A percentile compares a stretch with the other conserved stretches of the same genome.
phyloP scores from a whole-genome alignment of 225 moss, liverwort and hornwort genomes.

The Antitrichia curtipendula region DNA sequence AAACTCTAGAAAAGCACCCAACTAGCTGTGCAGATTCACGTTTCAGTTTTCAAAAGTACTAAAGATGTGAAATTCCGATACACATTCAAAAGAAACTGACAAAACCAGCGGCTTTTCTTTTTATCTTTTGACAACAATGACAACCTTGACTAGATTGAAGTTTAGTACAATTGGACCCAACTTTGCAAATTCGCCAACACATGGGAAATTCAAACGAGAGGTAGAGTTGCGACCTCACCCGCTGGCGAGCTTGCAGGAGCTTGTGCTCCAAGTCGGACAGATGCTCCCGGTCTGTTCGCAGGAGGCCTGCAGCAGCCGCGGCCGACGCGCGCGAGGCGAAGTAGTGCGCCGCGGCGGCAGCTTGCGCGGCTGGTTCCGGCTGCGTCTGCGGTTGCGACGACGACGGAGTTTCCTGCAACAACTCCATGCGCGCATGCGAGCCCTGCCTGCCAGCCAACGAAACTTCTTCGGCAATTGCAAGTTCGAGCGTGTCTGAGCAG shows the following conservation, averaged over 20 bases:
- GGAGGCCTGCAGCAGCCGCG: neutral
- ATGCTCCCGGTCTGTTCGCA: constrained; percentile 40
- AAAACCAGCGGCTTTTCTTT: neutral
- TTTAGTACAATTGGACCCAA: neutral
- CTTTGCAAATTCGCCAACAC: neutral
- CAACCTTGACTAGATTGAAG: neutral
- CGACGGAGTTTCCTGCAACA: neutral
- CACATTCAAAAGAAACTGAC: no score
- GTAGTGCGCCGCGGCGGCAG: constrained; percentile 11
- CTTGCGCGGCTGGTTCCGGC: neutral
- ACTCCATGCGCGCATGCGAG: neutral
- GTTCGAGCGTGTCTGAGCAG: neutral
- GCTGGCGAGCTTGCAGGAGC: constrained; percentile 48
- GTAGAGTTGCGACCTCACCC: constrained; percentile 4
- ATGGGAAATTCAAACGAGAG: neutral
- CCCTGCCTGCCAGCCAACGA: neutral
- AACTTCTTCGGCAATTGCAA: neutral
- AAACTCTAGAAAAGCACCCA: neutral
- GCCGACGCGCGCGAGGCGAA: constrained; percentile 1
- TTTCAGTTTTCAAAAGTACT: neutral
- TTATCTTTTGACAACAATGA: neutral
- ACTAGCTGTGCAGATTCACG: neutral
- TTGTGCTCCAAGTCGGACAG: constrained; percentile 49
- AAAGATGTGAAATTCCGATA: neutral
- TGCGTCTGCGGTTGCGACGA: neutral